Conservation (phyloP, 2,329 filamentous ascomycete species). For the Beauveria asiatica region DNA sequence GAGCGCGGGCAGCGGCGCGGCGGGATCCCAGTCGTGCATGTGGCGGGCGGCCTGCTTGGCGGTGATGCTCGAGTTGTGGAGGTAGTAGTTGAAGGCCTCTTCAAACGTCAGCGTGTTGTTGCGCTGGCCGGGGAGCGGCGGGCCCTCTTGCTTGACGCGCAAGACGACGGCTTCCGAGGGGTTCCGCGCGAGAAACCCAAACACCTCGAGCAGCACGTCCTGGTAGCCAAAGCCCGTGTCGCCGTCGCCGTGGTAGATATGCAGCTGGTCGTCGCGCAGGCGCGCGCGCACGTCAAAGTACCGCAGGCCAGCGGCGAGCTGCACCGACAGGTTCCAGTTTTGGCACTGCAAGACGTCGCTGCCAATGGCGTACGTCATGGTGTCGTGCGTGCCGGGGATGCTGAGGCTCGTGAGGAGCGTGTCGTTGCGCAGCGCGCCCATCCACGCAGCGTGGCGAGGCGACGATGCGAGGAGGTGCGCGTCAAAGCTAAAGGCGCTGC, state of each 20-base stretch:
- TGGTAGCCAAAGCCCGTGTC: constrained; percentile 37
- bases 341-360: constrained; percentile 35
- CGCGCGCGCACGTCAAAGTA: constrained; percentile 42
- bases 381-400: constrained; percentile 46
- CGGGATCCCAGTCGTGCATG: constrained; percentile 26
- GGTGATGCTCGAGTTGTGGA: constrained; percentile 26
- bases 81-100: constrained; percentile 35
- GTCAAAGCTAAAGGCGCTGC: constrained; percentile 29
- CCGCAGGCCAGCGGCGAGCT: constrained; percentile 38
- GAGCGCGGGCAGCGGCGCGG: constrained; percentile 32
- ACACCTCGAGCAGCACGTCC: constrained; percentile 35
- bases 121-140: constrained; percentile 25
- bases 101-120: constrained; percentile 35
- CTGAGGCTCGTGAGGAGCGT: constrained; percentile 35
- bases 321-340: constrained; percentile 34
- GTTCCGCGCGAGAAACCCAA: constrained; percentile 35
- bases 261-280: constrained; percentile 32
- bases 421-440: constrained; percentile 31
- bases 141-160: constrained; percentile 41
- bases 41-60: constrained; percentile 26
- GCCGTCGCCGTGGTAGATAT: constrained; percentile 38
- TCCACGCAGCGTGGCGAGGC: constrained; percentile 27
- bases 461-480: neutral
- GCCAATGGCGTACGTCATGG: constrained; percentile 37
- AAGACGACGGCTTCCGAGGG: constrained; percentile 40